phyloP scores from a whole-genome alignment of 2,329 filamentous ascomycete species.

The Cercospora sesami region DNA sequence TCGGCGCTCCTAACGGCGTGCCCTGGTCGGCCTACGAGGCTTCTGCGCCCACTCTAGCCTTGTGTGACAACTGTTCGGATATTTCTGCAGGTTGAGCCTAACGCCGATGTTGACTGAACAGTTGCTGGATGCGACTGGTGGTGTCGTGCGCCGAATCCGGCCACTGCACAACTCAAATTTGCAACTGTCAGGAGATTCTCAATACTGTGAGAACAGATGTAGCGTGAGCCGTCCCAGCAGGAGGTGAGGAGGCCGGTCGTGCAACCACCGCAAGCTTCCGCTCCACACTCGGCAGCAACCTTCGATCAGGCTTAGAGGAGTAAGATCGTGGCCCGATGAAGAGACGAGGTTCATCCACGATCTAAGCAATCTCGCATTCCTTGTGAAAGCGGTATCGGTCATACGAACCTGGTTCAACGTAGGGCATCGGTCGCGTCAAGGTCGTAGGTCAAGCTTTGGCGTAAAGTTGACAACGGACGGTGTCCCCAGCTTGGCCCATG shows the following conservation, averaged over 20 bases:
- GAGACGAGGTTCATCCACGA: neutral
- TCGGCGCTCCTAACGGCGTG: neutral
- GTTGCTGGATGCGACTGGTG: neutral
- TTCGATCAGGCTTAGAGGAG: neutral
- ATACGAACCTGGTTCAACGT: neutral
- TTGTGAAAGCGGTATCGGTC: neutral
- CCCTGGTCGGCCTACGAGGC: neutral
- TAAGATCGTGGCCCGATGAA: neutral
- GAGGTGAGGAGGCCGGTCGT: neutral
- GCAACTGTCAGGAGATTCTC: neutral
- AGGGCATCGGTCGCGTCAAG: neutral
- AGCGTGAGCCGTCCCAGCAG: neutral
- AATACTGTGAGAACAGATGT: neutral
- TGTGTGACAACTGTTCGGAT: neutral
- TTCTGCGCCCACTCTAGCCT: neutral
- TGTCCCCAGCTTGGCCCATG: constrained; percentile 3
- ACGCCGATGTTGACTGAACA: neutral
- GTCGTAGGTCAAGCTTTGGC: constrained; percentile 3
- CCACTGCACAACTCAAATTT: neutral
- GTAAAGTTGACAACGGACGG: neutral
- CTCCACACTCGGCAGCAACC: constrained; percentile 3
- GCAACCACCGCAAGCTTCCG: constrained; percentile 3
- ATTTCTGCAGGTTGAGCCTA: neutral
- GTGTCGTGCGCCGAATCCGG: neutral
- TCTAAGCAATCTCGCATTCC: constrained; percentile 2